These are phyloP conservation scores for Colletotrichum sp. DNA, from an alignment of 2,329 filamentous ascomycete species.

Conservation along the genomic window DNA sequence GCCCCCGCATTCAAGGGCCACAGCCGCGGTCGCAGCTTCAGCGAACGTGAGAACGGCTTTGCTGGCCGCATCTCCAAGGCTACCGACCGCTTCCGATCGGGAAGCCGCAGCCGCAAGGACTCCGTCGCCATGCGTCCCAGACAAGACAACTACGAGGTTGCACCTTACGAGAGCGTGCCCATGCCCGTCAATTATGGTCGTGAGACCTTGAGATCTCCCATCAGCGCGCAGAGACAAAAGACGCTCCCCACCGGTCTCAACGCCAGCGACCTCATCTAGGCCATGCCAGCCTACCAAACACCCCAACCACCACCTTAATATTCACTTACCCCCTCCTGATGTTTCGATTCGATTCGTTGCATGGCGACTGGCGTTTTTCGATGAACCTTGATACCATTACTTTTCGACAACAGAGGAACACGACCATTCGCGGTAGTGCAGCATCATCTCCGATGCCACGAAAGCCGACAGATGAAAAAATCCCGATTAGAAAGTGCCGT, in stretches of 20 bases:
- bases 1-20: slow-evolving; percentile 51
- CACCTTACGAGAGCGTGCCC: slow-evolving; percentile 48
- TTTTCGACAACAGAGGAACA: neutral
- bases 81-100: slow-evolving; percentile 65
- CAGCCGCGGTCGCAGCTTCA: slow-evolving; percentile 61
- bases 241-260: slow-evolving; percentile 56
- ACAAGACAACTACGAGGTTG: slow-evolving; percentile 36
- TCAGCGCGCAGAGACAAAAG: slow-evolving; percentile 28
- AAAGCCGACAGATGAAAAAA: neutral
- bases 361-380: slow-evolving; percentile 44
- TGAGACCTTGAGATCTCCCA: slow-evolving; percentile 36
- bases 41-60: slow-evolving; percentile 52
- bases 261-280: slow-evolving; percentile 60
- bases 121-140: slow-evolving; percentile 41
- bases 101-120: slow-evolving; percentile 59
- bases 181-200: slow-evolving; percentile 44
- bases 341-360: slow-evolving; percentile 30
- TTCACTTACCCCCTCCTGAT: slow-evolving; percentile 18
- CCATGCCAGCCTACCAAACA: neutral
- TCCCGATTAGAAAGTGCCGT: neutral
- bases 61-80: slow-evolving; percentile 60
- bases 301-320: neutral
- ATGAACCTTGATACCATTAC: slow-evolving; percentile 23
- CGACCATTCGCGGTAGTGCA: neutral
- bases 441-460: neutral